phyloP scores from a whole-genome alignment of 768 basidiomycete genomes.

The Austroboletus eburneus region DNA sequence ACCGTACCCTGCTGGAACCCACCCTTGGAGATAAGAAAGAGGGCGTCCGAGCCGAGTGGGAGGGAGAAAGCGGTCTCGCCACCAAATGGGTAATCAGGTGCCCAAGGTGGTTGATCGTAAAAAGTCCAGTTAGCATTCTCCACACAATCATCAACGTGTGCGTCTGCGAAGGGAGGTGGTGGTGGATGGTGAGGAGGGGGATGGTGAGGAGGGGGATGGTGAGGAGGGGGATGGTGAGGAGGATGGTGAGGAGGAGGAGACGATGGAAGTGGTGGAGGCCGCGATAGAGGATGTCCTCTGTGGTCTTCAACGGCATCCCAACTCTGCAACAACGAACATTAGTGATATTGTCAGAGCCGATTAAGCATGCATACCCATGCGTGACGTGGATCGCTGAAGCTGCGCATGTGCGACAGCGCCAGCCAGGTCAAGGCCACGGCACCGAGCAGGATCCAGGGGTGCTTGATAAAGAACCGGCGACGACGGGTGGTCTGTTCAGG shows the following conservation, averaged over 20 bases:
- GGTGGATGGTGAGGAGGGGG: too few species aligned
- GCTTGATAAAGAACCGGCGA: constrained; percentile 8
- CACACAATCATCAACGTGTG: constrained; percentile 11
- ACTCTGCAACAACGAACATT: constrained; percentile 7
- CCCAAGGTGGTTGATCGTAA: constrained; percentile 24
- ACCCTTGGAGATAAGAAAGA: constrained; percentile 32
- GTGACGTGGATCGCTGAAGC: not conserved
- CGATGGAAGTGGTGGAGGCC: too few species aligned
- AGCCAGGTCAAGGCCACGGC: constrained; percentile 12
- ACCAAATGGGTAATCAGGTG: constrained; percentile 17
- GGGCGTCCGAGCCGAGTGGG: constrained; percentile 26
- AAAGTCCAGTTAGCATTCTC: constrained; percentile 20
- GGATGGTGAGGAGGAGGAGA: too few species aligned
- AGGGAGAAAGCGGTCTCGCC: constrained; percentile 28
- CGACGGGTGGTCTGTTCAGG: not conserved
- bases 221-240: too few species aligned
- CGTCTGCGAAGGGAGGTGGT: not conserved
- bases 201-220: too few species aligned
- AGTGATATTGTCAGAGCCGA: not conserved
- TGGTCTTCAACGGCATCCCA: not conserved
- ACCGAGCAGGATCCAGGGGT: constrained; percentile 6
- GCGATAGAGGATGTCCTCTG: not conserved
- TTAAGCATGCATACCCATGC: constrained; percentile 8
- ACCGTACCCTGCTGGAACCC: constrained; percentile 24
- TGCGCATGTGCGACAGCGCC: constrained; percentile 3